Conservation (phyloP, 2,329 filamentous ascomycete species). For the Amauroascus niger region DNA sequence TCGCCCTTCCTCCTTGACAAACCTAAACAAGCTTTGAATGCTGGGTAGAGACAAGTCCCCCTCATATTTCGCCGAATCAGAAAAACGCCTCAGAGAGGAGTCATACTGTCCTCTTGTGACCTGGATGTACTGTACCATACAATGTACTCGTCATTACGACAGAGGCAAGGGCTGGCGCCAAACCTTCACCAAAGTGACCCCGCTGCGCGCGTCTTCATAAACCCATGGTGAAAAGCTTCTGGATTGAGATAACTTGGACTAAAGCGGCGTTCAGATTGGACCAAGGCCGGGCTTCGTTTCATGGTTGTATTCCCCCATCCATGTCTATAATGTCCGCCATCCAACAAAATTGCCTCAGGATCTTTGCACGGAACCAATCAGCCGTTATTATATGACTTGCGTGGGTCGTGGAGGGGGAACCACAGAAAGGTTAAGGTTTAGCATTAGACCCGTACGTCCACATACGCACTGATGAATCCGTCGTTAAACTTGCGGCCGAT, state of each 20-base stretch:
- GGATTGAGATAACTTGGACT: neutral
- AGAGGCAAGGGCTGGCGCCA: neutral
- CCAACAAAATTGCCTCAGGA: neutral
- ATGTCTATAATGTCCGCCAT: neutral
- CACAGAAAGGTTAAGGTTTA: neutral
- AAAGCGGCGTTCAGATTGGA: neutral
- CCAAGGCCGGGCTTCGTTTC: neutral
- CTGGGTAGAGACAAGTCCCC: neutral
- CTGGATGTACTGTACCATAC: neutral
- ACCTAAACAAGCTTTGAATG: neutral
- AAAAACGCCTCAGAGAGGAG: too few relatives aligned
- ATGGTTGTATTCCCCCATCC: neutral
- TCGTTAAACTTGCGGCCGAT: neutral
- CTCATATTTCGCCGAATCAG: neutral
- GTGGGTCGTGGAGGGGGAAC: neutral
- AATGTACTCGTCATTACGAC: neutral
- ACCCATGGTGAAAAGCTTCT: neutral
- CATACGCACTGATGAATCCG: neutral
- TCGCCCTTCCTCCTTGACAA: neutral
- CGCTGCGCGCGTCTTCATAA: neutral
- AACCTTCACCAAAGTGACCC: too few relatives aligned
- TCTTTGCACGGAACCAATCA: neutral
- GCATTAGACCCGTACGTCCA: neutral
- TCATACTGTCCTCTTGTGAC: neutral
- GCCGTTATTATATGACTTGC: neutral